These are phyloP conservation scores for Penicillium fuscoglaucum DNA, from an alignment of 2,329 filamentous ascomycete species.

Conservation along the genomic window DNA sequence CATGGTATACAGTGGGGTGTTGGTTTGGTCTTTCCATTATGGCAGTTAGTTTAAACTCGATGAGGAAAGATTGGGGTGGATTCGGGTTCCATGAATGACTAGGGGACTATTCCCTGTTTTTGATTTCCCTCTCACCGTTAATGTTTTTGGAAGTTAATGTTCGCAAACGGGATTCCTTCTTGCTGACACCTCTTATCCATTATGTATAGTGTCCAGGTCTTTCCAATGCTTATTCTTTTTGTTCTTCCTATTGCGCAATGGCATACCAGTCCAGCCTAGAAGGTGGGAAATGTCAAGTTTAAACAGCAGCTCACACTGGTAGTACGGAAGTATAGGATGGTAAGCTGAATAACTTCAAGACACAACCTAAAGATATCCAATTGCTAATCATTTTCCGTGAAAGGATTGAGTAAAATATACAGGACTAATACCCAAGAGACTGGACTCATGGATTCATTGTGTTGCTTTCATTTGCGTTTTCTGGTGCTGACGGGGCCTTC, in stretches of 20 bases:
- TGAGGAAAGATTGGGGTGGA: too few relatives aligned
- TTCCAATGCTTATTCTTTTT: neutral
- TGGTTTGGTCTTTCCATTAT: neutral
- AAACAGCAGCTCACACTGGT: neutral
- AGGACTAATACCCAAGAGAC: neutral
- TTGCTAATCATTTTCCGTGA: neutral
- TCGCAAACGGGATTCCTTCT: neutral
- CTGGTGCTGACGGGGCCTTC: neutral
- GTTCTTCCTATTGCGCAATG: neutral
- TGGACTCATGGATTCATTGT: neutral
- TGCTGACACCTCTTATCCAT: neutral
- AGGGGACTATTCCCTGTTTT: neutral
- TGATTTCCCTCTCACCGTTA: neutral
- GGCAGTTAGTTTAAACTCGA: neutral
- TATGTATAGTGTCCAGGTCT: neutral
- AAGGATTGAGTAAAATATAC: neutral
- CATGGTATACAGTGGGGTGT: neutral
- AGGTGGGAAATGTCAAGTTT: neutral
- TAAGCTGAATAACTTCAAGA: neutral
- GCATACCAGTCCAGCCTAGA: neutral
- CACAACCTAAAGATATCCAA: neutral
- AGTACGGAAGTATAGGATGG: neutral
- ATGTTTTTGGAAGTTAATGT: neutral
- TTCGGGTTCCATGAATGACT: neutral
- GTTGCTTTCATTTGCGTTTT: too few relatives aligned